Percentiles rank a stretch among this genome's conserved stretches.
These are phyloP conservation scores for Crithidia fasciculata DNA, from an alignment of 208 protist species.

Conservation along the genomic window DNA sequence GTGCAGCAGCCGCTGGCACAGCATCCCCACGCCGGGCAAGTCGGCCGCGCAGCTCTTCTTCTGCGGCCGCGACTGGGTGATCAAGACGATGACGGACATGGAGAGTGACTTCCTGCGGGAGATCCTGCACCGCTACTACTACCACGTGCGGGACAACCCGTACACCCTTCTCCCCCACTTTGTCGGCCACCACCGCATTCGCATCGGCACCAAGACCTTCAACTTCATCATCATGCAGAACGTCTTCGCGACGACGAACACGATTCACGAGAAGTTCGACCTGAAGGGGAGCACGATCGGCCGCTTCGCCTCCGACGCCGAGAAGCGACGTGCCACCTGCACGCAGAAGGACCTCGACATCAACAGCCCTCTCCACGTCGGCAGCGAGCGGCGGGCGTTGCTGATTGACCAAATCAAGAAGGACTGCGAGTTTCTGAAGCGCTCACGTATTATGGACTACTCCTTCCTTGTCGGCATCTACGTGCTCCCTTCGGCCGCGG, in stretches of 20 bases:
- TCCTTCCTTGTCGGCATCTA: conserved; percentile 93
- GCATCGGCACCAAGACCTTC: conserved; percentile 65
- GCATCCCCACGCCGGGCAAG: conserved; percentile 90
- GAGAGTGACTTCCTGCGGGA: conserved; percentile 90
- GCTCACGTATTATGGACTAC: conserved; percentile 94
- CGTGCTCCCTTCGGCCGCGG: conserved; percentile 40
- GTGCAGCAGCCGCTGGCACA: conserved; percentile 80
- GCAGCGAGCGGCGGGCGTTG: conserved; percentile 51
- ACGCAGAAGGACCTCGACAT: conserved; percentile 94
- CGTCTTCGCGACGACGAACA: conserved; percentile 91
- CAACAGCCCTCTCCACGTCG: conserved; percentile 80
- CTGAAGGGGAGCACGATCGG: conserved; percentile 94
- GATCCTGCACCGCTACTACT: conserved; percentile 92
- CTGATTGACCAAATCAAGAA: conserved; percentile 89
- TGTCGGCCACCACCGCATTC: conserved; percentile 87
- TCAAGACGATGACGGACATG: conserved; percentile 93
- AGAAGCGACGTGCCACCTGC: conserved; percentile 83
- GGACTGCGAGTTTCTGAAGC: conserved; percentile 90
- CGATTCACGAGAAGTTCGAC: conserved; percentile 94
- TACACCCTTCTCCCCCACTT: conserved; percentile 92
- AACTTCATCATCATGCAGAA: conserved; percentile 95
- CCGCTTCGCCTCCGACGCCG: conserved; percentile 78
- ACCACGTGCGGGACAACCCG: conserved; percentile 89
- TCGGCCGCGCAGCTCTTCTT: conserved; percentile 92
- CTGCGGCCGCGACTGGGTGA: conserved; percentile 91